Evolutionary conservation across 768 basidiomycete species (phyloP).

Genomic region (Boletus rex-veris): DNA sequence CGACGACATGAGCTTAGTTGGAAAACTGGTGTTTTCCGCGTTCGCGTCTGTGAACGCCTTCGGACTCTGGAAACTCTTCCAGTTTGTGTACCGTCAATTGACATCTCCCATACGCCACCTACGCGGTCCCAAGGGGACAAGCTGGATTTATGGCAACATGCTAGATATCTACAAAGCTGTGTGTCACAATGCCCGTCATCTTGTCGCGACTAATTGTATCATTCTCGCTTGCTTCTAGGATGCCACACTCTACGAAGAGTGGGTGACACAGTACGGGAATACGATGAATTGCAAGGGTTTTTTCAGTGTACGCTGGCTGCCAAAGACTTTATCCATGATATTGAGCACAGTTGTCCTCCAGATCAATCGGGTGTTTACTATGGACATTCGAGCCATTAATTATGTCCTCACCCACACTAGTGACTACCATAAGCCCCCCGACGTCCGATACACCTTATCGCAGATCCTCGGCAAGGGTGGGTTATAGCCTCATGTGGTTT

Average conservation of each 20-base stretch:
- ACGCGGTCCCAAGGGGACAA: constrained; percentile 42
- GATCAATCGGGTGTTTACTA: constrained; percentile 46
- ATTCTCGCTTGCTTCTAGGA: not conserved
- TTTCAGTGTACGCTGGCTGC: constrained; percentile 1
- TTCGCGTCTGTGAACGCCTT: not conserved
- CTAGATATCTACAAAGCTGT: constrained; percentile 44
- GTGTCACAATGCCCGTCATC: constrained; percentile 1
- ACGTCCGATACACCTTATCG: not conserved
- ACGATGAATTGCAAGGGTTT: constrained; percentile 11
- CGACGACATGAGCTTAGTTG: constrained; percentile 6
- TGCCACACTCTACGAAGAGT: constrained; percentile 9
- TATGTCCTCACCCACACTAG: constrained; percentile 54
- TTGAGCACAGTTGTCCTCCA: constrained; percentile 7
- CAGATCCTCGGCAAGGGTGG: constrained; percentile 2
- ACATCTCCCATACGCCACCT: constrained; percentile 45
- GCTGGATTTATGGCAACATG: constrained; percentile 49
- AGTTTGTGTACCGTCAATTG: constrained; percentile 30
- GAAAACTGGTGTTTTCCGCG: not conserved
- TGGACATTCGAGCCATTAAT: constrained; percentile 58
- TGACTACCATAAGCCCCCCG: constrained; percentile 47
- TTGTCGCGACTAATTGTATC: not conserved
- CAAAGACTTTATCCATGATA: too few species aligned
- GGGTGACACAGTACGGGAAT: constrained; percentile 12
- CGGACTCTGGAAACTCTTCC: constrained; percentile 9
- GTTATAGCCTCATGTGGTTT: not conserved